Percentiles rank a stretch among this genome's conserved stretches.
phyloP scores from a whole-genome alignment of 192 early-diverging fungal species.

The Dissophora globulifera region DNA sequence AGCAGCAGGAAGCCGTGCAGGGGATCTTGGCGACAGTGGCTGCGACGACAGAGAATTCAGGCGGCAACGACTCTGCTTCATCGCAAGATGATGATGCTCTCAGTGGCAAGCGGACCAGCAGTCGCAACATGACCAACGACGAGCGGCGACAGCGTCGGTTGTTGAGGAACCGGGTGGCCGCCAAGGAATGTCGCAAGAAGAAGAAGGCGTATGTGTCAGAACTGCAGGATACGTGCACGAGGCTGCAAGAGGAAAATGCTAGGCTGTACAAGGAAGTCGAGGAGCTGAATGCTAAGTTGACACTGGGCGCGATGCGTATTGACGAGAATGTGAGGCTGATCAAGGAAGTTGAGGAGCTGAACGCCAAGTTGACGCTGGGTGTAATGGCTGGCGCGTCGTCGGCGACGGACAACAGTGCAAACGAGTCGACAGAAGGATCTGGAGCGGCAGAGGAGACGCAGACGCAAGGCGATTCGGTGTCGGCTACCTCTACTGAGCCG shows the following conservation, averaged over 20 bases:
- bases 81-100: constrained; percentile 33
- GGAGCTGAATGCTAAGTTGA: constrained; percentile 74
- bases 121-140: constrained; percentile 67
- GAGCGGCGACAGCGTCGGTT: constrained; percentile 81
- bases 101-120: constrained; percentile 22
- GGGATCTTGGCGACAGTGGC: constrained; percentile 25
- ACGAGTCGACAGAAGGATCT: too few species aligned
- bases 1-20: constrained; percentile 34
- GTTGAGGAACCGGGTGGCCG: constrained; percentile 80
- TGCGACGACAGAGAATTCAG: constrained; percentile 11
- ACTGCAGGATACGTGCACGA: constrained; percentile 71
- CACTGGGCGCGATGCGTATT: constrained; percentile 61
- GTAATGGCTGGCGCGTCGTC: constrained; percentile 18
- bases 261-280: constrained; percentile 72
- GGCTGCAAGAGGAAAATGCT: constrained; percentile 73
- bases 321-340: constrained; percentile 59
- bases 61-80: constrained; percentile 22
- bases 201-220: constrained; percentile 83
- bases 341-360: constrained; percentile 77
- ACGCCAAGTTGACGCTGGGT: constrained; percentile 70
- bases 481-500: too few species aligned
- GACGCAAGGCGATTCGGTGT: not conserved
- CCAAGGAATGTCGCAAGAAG: constrained; percentile 87
- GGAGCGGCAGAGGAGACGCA: not conserved
- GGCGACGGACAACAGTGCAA: too few species aligned